Percentiles rank a stretch among this genome's conserved stretches.
Conservation (phyloP, 2,329 filamentous ascomycete genomes). For the Rutstroemia sydowiana region DNA sequence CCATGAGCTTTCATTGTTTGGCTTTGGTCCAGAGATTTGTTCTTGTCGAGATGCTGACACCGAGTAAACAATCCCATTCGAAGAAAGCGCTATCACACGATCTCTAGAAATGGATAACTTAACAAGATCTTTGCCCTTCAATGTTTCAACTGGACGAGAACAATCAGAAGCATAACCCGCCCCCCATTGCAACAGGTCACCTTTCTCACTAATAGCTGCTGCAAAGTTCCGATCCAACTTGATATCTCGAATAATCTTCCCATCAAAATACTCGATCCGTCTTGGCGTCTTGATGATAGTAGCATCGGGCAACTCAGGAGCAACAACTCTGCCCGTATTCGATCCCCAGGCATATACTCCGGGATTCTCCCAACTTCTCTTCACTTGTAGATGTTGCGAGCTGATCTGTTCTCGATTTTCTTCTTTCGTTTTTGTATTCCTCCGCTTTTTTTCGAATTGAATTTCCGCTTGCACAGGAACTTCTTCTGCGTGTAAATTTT, state of each 20-base stretch:
- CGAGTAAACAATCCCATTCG: constrained; percentile 74
- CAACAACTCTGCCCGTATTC: constrained; percentile 77
- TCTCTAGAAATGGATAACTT: constrained; percentile 74
- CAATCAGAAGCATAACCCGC: constrained; percentile 60
- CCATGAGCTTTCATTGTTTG: constrained; percentile 58
- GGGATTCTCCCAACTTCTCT: constrained; percentile 71
- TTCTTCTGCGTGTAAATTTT: constrained; percentile 23
- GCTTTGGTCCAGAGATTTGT: constrained; percentile 57
- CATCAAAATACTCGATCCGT: constrained; percentile 75
- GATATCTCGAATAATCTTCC: constrained; percentile 74
- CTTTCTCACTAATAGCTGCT: constrained; percentile 78
- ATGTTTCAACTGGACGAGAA: constrained; percentile 58
- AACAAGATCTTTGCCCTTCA: constrained; percentile 73
- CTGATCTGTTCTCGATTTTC: constrained; percentile 70
- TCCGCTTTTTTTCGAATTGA: constrained; percentile 60
- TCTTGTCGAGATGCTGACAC: constrained; percentile 69
- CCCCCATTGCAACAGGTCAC: constrained; percentile 90
- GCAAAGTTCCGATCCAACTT: constrained; percentile 79
- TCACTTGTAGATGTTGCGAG: constrained; percentile 81
- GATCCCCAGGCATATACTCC: constrained; percentile 93
- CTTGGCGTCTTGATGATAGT: constrained; percentile 70
- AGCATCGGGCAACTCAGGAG: constrained; percentile 74
- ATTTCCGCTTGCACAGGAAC: constrained; percentile 41
- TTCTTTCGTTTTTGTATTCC: constrained; percentile 53
- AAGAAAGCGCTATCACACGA: constrained; percentile 71